Evolutionary conservation across 345 rosid species (phyloP).

Genomic region (Abelmoschus esculentus): DNA sequence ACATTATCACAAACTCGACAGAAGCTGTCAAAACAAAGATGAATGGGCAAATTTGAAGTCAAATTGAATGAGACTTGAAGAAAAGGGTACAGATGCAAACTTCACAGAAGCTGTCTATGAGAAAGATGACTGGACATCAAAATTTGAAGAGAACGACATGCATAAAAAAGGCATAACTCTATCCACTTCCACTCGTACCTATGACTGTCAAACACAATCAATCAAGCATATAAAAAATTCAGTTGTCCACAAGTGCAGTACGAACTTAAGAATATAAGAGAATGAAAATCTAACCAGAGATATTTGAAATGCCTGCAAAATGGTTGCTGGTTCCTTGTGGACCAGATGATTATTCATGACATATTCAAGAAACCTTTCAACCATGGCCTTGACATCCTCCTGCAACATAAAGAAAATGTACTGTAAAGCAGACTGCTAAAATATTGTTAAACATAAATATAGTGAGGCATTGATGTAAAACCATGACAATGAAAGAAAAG

Average conservation of each 20-base stretch:
- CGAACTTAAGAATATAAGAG: neutral
- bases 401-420: slow-evolving; percentile 29
- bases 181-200: neutral
- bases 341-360: slow-evolving; percentile 61
- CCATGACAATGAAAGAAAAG: neutral
- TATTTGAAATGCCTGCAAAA: slow-evolving; percentile 77
- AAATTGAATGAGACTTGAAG: neutral
- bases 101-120: neutral
- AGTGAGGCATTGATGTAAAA: neutral
- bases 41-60: neutral
- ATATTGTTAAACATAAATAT: neutral
- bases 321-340: slow-evolving; percentile 42
- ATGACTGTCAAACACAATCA: neutral
- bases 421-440: slow-evolving; percentile 2
- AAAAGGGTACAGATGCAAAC: neutral
- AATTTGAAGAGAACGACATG: neutral
- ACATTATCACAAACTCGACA: neutral
- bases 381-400: slow-evolving; percentile 57
- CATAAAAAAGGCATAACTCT: neutral
- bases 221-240: neutral
- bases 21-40: neutral
- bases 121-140: neutral
- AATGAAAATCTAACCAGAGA: slow-evolving; percentile 52
- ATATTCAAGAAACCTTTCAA: slow-evolving; percentile 55
- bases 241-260: neutral